phyloP scores from a whole-genome alignment of 2,329 filamentous ascomycete genomes.

The Ciborinia camelliae region DNA sequence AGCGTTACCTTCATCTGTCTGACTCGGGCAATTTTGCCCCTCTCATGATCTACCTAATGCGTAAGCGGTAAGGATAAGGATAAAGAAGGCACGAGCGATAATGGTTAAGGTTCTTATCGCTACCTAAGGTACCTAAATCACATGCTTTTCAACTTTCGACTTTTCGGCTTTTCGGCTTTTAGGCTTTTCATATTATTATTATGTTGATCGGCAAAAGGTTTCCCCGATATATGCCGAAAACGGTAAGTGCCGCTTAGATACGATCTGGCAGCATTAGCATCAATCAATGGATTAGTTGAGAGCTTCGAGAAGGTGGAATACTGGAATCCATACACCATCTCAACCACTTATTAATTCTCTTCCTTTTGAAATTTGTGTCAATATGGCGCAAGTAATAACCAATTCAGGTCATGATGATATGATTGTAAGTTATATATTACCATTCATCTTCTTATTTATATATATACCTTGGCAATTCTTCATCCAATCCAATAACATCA shows the following conservation, averaged over 20 bases:
- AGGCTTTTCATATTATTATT: no score
- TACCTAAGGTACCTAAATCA: no score
- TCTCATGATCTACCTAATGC: no score
- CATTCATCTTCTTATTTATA: background rate
- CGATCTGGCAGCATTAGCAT: slow-evolving; percentile 21
- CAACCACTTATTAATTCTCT: slow-evolving; percentile 12
- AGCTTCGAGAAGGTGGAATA: background rate
- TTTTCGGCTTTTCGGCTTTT: no score
- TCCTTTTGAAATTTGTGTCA: slow-evolving; percentile 23
- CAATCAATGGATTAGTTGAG: slow-evolving; percentile 6
- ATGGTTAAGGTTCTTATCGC: background rate
- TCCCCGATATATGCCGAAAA: background rate
- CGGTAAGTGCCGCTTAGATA: slow-evolving; percentile 14
- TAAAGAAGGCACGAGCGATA: background rate
- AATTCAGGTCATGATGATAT: slow-evolving; percentile 96
- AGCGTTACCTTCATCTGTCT: no score
- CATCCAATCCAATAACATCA: background rate
- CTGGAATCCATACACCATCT: slow-evolving; percentile 10
- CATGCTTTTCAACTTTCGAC: background rate
- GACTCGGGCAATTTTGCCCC: background rate
- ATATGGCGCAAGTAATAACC: slow-evolving; percentile 72
- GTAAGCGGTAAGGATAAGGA: background rate
- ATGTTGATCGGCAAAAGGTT: slow-evolving; percentile 5
- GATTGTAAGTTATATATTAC: slow-evolving; percentile 68
- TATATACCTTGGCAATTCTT: background rate